Evolutionary conservation across 257 asterid genomes (phyloP), one percentile per base, ranked within the genome.

Genomic region (Agastache rugosa): DNA sequence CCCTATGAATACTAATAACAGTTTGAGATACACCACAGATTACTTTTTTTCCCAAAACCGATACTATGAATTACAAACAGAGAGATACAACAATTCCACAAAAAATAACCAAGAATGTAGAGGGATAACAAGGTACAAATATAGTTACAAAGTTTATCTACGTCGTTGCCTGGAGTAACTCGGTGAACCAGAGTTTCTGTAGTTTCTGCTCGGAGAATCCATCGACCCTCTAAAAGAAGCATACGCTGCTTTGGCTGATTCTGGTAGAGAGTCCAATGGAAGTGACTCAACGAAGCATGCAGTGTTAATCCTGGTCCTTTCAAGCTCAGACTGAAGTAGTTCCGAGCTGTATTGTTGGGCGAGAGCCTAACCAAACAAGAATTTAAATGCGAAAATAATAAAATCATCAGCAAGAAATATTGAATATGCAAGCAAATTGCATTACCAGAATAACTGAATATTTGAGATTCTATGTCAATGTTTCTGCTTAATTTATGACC

Each of bases 201-300:
- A 81, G 75, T 63, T 86, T 78, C 87, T 80, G 85, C 87, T 84
- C n/a, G 97, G 96, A 69, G 96, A 87, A 78, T 86, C 92, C 81
- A 78, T 75, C 8, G 93, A 77, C 60, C 91, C 97, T 76, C 96
- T 83, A 51, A 90, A 95, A 22, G 99, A 94, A 72, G 99, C 99
- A 75, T 90, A 95, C 11, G 99, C 97, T 62, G 96, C 98, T 88
- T 92, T 95, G 12, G 98, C 99, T 12, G 98, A 90, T 84, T 92
- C 98, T 11, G 99, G 97, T 60, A 92, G 91, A 0, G 96, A 83
- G 75, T 89, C 97, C 72, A 90, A 73, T 6, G 97, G 86, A 44
- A 92, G 87, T 0, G 96, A 81, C 80, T 92, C 99, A 54, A 92
- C 94, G 56, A 95, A 95, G 84, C 99, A 95, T 42, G 98, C 97